Evolutionary conservation across 352 stramenopile species (phyloP).

Genomic region (Globisporangium yorkense): DNA sequence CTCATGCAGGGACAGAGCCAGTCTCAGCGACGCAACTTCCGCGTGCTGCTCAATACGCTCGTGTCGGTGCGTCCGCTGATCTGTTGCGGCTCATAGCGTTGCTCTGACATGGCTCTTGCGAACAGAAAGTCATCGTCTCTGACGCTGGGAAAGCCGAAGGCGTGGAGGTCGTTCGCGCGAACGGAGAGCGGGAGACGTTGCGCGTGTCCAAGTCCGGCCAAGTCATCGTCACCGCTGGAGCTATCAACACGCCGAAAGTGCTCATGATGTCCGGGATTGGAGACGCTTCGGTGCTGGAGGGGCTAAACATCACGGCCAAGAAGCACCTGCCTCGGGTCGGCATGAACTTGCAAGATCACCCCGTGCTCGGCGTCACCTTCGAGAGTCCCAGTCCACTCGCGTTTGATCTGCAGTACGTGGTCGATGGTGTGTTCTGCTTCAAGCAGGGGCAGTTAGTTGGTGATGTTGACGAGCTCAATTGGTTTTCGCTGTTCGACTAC

Average conservation of each 20-base stretch:
- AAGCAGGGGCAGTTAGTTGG: no score
- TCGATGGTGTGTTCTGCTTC: neutral
- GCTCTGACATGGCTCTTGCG: neutral
- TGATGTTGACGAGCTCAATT: neutral
- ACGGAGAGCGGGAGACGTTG: slow-evolving; percentile 33
- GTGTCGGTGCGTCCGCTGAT: slow-evolving; percentile 40
- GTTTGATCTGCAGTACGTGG: slow-evolving; percentile 42
- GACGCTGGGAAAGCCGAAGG: slow-evolving; percentile 26
- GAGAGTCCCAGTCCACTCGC: slow-evolving; percentile 20
- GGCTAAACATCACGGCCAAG: slow-evolving; percentile 40
- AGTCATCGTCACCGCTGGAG: slow-evolving; percentile 76
- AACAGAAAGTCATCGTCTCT: slow-evolving; percentile 46
- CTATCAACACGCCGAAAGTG: slow-evolving; percentile 85
- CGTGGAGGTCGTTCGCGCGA: slow-evolving; percentile 29
- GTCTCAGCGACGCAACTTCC: slow-evolving; percentile 40
- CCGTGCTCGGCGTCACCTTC: slow-evolving; percentile 75
- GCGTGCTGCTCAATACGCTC: slow-evolving; percentile 42
- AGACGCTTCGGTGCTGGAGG: slow-evolving; percentile 31
- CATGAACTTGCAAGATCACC: slow-evolving; percentile 88
- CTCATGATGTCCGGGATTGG: slow-evolving; percentile 69
- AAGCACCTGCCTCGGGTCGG: slow-evolving; percentile 74
- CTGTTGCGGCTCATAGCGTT: neutral
- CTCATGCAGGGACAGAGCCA: slow-evolving; percentile 27
- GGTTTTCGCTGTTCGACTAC: no score
- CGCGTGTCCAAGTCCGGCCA: slow-evolving; percentile 33